Evolutionary conservation across 805 yeast genomes (phyloP).

Genomic region (Cyberlindnera misumaiensis): DNA sequence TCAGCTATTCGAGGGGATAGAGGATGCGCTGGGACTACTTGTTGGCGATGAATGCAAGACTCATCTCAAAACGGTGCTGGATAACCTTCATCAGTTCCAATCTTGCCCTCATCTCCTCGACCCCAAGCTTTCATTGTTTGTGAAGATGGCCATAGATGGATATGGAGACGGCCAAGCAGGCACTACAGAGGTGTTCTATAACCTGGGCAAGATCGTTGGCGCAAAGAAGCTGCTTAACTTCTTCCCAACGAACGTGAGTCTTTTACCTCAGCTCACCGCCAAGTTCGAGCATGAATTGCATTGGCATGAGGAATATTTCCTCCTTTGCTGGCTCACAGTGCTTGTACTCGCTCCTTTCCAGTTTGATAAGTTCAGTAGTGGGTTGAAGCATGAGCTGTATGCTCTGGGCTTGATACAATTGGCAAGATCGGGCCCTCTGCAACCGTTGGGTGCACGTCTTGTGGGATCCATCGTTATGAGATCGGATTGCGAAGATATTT

Average conservation of each 20-base stretch:
- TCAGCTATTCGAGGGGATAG: constrained; percentile 5
- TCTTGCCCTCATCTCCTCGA: constrained; percentile 48
- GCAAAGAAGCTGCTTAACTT: constrained; percentile 52
- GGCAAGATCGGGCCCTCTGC: constrained; percentile 37
- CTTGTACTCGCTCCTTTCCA: constrained; percentile 71
- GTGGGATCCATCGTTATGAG: constrained; percentile 26
- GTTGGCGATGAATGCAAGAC: neutral
- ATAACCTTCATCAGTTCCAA: constrained; percentile 42
- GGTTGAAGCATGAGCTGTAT: constrained; percentile 29
- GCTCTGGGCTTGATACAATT: constrained; percentile 28
- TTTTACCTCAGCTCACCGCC: constrained; percentile 34
- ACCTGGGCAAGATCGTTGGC: constrained; percentile 59
- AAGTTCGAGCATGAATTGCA: constrained; percentile 16
- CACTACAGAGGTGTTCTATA: constrained; percentile 39
- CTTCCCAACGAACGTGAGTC: constrained; percentile 52
- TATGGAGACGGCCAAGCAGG: constrained; percentile 21
- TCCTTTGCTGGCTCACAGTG: constrained; percentile 67
- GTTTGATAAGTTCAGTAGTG: constrained; percentile 33
- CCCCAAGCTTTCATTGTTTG: constrained; percentile 22
- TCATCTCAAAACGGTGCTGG: constrained; percentile 2
- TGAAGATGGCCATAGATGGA: constrained; percentile 5
- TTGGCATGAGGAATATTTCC: constrained; percentile 45
- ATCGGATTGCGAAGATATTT: constrained; percentile 15
- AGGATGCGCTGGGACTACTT: neutral
- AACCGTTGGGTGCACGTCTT: constrained; percentile 25